Conservation (phyloP, 345 rosid species). For the rapeseed (Brassica napus) region Da-Ae NC_063447.1:55849501-55850000, state of each 20-base stretch:
- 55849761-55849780: constrained; percentile 37
- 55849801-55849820: constrained; percentile 41
- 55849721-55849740: background rate
- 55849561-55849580: constrained; percentile 43
- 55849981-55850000: background rate
- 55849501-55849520: background rate
- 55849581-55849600: constrained; percentile 43
- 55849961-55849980: background rate
- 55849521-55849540: background rate
- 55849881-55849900: constrained; percentile 21
- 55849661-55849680: background rate
- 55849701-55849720: constrained; percentile 1
- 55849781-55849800: constrained; percentile 46
- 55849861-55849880: background rate
- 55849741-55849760: constrained; percentile 4
- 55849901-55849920: background rate
- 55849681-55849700: background rate
- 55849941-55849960: background rate
- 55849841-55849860: constrained; percentile 40
- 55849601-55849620: constrained; percentile 38
- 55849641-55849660: constrained; percentile 32
- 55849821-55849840: constrained; percentile 30
- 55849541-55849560: constrained; percentile 42
- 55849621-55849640: constrained; percentile 1
- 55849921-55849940: background rate